These are phyloP conservation scores for Mucor sp. DNA, from an alignment of 371 early-diverging fungal genomes.

Conservation along the genomic window DNA sequence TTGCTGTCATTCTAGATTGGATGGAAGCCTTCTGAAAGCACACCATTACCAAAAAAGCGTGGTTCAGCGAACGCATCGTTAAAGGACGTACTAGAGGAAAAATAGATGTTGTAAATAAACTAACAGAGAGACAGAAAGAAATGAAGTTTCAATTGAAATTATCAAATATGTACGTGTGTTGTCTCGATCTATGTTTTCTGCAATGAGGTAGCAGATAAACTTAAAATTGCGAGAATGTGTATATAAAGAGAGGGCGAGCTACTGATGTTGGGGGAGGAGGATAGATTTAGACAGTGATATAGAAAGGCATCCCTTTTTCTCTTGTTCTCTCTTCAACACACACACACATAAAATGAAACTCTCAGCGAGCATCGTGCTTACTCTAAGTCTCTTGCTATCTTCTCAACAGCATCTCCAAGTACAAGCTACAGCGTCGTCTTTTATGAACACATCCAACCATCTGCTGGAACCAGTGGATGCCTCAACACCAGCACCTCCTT, in stretches of 20 bases:
- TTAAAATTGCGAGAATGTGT: background rate
- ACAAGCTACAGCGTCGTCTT: background rate
- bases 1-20: slow-evolving; percentile 62
- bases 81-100: slow-evolving; percentile 56
- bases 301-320: too few relatives aligned
- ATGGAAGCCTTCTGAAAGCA: slow-evolving; percentile 81
- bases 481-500: slow-evolving; percentile 1
- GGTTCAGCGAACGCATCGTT: slow-evolving; percentile 74
- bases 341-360: slow-evolving; percentile 13
- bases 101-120: background rate
- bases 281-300: background rate
- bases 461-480: background rate
- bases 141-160: slow-evolving; percentile 19
- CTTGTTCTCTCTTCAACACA: too few relatives aligned
- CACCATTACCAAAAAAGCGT: slow-evolving; percentile 72
- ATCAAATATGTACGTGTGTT: slow-evolving; percentile 7
- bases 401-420: background rate
- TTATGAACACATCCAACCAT: background rate
- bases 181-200: background rate
- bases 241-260: background rate
- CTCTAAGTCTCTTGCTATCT: background rate
- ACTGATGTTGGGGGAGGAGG: background rate
- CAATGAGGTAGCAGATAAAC: background rate
- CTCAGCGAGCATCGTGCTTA: background rate
- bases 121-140: background rate